Evolutionary conservation across 192 early-diverging fungal species (phyloP).

Genomic region (Coemansia sp.): DNA sequence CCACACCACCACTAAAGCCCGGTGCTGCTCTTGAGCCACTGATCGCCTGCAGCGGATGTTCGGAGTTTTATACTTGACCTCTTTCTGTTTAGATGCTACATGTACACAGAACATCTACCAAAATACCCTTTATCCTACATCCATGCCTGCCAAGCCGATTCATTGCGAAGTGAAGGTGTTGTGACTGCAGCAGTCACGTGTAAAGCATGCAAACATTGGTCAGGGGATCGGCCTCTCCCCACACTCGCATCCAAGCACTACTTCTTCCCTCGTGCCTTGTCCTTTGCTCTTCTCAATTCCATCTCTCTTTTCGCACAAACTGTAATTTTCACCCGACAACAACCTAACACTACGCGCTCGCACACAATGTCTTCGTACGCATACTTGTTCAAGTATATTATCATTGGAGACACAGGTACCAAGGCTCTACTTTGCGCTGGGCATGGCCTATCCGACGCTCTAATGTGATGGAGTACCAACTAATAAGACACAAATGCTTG

Average conservation of each 20-base stretch:
- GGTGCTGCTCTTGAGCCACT: background rate
- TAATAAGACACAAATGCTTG: background rate
- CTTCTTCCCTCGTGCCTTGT: background rate
- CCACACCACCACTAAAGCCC: constrained; percentile 61
- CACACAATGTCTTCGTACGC: constrained; percentile 49
- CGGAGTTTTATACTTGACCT: background rate
- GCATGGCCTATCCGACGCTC: background rate
- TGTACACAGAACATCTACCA: background rate
- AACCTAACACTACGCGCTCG: background rate
- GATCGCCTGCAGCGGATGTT: background rate
- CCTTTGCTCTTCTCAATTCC: background rate
- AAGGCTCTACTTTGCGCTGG: background rate
- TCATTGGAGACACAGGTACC: constrained; percentile 74
- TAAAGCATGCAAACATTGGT: constrained; percentile 4
- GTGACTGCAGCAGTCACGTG: constrained; percentile 1
- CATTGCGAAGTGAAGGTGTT: background rate
- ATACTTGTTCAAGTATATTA: constrained; percentile 70
- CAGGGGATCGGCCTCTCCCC: background rate
- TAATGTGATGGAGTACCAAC: background rate
- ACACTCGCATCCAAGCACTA: background rate
- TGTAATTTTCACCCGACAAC: background rate
- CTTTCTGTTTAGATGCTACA: background rate
- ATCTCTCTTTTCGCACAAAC: background rate
- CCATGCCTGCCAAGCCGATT: background rate
- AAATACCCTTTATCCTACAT: too few species aligned